Base-by-base conservation (phyloP, 2,329 filamentous ascomycete genomes). In the Scleromitrula shiraiana region DNA sequence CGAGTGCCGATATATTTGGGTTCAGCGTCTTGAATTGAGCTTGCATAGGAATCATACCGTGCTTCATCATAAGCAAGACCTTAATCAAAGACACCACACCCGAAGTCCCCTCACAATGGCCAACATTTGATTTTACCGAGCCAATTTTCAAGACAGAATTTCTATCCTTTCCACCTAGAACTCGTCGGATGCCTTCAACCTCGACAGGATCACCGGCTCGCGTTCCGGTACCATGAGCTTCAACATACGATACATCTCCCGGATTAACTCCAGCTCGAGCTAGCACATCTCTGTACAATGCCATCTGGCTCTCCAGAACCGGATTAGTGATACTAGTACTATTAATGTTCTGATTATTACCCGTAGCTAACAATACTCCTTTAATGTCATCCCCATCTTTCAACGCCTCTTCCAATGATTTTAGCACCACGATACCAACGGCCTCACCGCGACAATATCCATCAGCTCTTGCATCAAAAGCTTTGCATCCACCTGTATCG, bases 321-420 rank as follows among this genome's bases (percentile, higher is more conserved):
- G 67, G 0, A 76, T 79, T 51, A 79, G 72, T 0, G 75, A 75
- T 14, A 56, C 67, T 0, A 78, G 81, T 15, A 68, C 65, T 2
- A 80, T 80, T 3, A n/a, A 80, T 80, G 56, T 83, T 79, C 51
- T 76, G 73, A 50, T 79, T 80, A 29, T 73, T 66, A 1, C 66
- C 65, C 0, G 70, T 75, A 5, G 68, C 72, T n/a, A 74, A 68
- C 46, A 81, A 74, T 20, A 80, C 68, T 5, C 70, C 72, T 7
- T 74, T 69, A 46, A 80, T 75, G 0, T 71, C 72, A 58, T 84
- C 77, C 17, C 76, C 75, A 38, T 46, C 42, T 7, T 29, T 33
- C 5, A 46, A 15, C 12, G 42, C 42, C 20, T 29, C 24, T 4
- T 17, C 22, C 7, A 36, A 17, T 37, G 20, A 23, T 30, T 78